A percentile compares a stretch with the other conserved stretches of the same genome.
Evolutionary conservation across 2,329 filamentous ascomycete genomes (phyloP).

Genomic region (Colletotrichum sp.): DNA sequence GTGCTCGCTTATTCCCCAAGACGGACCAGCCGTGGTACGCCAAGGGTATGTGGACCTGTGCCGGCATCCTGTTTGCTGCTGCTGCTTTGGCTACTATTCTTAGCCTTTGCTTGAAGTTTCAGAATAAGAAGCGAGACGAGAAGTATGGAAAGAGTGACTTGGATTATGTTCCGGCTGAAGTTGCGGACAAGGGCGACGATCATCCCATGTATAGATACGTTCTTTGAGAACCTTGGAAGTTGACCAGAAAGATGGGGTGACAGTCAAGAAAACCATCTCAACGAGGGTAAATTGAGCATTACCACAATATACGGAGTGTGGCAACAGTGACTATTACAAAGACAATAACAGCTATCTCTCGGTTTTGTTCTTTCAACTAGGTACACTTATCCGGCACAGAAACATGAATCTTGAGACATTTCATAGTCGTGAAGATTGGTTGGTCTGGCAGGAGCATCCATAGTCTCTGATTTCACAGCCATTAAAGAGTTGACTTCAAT

Average conservation of each 20-base stretch:
- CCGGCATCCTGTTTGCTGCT: conserved; percentile 41
- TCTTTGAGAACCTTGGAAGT: background rate
- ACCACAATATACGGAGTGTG: background rate
- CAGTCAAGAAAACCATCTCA: background rate
- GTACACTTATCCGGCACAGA: background rate
- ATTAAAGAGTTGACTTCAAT: too few relatives aligned
- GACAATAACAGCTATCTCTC: background rate
- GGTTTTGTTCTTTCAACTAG: background rate
- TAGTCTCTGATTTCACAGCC: too few relatives aligned
- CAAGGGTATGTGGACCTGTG: conserved; percentile 43
- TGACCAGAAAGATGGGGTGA: background rate
- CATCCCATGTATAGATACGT: conserved; percentile 19
- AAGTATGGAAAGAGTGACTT: conserved; percentile 20
- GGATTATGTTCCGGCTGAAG: conserved; percentile 6
- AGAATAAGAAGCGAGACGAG: conserved; percentile 15
- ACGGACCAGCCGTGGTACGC: conserved; percentile 39
- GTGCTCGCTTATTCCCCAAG: conserved; percentile 66
- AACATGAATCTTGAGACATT: background rate
- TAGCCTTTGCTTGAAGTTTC: conserved; percentile 14
- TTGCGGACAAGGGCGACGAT: conserved; percentile 10
- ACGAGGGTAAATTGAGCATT: background rate
- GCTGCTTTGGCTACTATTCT: background rate
- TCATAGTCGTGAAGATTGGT: too few relatives aligned
- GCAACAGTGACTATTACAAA: background rate
- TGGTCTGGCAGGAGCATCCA: too few relatives aligned